Evolutionary conservation across 257 asterid species (phyloP).

Genomic region (Handroanthus guayacan): DNA sequence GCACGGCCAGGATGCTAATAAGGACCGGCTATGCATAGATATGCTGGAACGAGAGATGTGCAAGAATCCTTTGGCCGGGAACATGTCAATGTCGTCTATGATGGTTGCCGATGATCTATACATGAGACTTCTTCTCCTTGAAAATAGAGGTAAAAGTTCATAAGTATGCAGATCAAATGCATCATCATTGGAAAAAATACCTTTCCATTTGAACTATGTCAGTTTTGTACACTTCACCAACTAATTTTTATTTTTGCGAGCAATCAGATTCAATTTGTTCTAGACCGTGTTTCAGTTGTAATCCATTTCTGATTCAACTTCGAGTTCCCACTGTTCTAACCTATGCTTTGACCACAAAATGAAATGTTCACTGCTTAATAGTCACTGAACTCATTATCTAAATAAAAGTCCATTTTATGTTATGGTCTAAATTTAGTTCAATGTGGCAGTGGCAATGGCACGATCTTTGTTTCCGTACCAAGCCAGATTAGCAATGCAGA

Average conservation of each 20-base stretch:
- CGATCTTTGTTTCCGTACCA: slow-evolving; percentile 73
- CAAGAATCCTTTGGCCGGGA: slow-evolving; percentile 68
- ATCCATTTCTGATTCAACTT: too few relatives aligned
- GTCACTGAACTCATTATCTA: neutral
- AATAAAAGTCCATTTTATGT: neutral
- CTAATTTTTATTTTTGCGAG: too few relatives aligned
- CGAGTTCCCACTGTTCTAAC: too few relatives aligned
- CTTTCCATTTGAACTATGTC: too few relatives aligned
- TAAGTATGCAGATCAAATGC: neutral
- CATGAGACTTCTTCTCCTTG: slow-evolving; percentile 83
- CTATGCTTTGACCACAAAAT: too few relatives aligned
- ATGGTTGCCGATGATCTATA: slow-evolving; percentile 76
- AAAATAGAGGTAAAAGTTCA: slow-evolving; percentile 71
- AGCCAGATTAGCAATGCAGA: slow-evolving; percentile 87
- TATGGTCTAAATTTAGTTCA: slow-evolving; percentile 2
- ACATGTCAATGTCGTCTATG: slow-evolving; percentile 54
- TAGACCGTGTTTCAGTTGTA: too few relatives aligned
- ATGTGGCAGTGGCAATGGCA: slow-evolving; percentile 85
- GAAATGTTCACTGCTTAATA: too few relatives aligned
- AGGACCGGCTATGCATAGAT: slow-evolving; percentile 74
- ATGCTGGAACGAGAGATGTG: slow-evolving; percentile 75
- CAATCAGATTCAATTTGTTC: too few relatives aligned
- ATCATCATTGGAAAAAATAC: too few relatives aligned
- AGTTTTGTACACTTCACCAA: too few relatives aligned
- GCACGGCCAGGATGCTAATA: slow-evolving; percentile 76